Conservation (phyloP, 371 early-diverging fungal genomes). For the Mucor irregularis region DNA sequence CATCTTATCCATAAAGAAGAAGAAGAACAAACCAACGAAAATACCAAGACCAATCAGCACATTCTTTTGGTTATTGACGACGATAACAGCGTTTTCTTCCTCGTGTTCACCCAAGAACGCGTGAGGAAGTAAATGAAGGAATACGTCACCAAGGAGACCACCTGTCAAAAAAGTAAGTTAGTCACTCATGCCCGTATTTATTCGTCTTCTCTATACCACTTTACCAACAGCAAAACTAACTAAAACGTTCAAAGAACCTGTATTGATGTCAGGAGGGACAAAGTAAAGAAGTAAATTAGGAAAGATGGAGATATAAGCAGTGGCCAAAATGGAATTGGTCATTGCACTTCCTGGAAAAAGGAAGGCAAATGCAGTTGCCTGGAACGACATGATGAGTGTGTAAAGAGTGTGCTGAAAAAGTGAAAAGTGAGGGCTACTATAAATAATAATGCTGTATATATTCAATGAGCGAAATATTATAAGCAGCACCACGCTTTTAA, state of each 20-base stretch:
- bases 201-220: not conserved
- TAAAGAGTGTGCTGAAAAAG: not conserved
- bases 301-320: conserved; percentile 82
- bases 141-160: conserved; percentile 84
- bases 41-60: conserved; percentile 73
- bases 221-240: conserved; percentile 84
- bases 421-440: too few species aligned
- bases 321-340: conserved; percentile 75
- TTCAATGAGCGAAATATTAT: too few species aligned
- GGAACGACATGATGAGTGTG: conserved; percentile 31
- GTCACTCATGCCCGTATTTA: too few species aligned
- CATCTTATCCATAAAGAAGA: conserved; percentile 79
- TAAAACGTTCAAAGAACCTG: conserved; percentile 68
- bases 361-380: conserved; percentile 47
- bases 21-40: conserved; percentile 74
- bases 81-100: conserved; percentile 47
- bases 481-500: too few species aligned
- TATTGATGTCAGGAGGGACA: conserved; percentile 78
- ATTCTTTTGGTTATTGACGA: conserved; percentile 58
- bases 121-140: conserved; percentile 83
- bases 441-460: too few species aligned
- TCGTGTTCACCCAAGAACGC: conserved; percentile 63
- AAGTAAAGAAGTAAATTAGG: conserved; percentile 82
- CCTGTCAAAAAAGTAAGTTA: conserved; percentile 29
- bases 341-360: conserved; percentile 66